Evolutionary conservation across 345 rosid species (phyloP).

Genomic region (Citrus inodora): DNA sequence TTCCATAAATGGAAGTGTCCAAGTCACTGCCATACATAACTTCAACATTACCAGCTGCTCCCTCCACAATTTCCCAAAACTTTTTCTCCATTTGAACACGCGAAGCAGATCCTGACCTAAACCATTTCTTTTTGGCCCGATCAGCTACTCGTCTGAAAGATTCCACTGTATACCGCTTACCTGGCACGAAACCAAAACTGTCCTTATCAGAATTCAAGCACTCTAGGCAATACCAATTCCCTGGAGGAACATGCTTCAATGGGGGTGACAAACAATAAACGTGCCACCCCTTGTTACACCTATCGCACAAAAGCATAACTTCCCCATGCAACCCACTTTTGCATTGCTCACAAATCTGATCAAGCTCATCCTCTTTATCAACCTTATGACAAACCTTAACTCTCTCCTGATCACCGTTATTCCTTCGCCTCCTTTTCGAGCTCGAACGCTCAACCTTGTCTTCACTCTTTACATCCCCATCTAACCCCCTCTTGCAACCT

Average conservation of each 20-base stretch:
- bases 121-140: conserved; percentile 85
- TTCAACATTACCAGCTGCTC: conserved; percentile 78
- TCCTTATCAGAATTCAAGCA: conserved; percentile 90
- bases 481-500: conserved; percentile 48
- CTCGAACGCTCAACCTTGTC: conserved; percentile 23
- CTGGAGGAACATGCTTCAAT: conserved; percentile 72
- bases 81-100: conserved; percentile 77
- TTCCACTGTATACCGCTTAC: conserved; percentile 56
- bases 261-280: conserved; percentile 94
- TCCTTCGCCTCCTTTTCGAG: conserved; percentile 57
- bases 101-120: conserved; percentile 64
- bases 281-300: conserved; percentile 98
- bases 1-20: conserved; percentile 85
- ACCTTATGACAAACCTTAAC: conserved; percentile 33
- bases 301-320: conserved; percentile 92
- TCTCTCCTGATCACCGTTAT: conserved; percentile 26
- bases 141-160: conserved; percentile 87
- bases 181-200: conserved; percentile 93
- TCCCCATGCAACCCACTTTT: conserved; percentile 85
- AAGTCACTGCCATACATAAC: conserved; percentile 95
- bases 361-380: conserved; percentile 41
- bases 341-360: conserved; percentile 90
- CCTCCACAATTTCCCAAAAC: conserved; percentile 97
- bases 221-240: conserved; percentile 96
- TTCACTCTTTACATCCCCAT: conserved; percentile 32